These are phyloP conservation scores for Elsinoe ampelina DNA, from an alignment of 2,329 filamentous ascomycete species.

Conservation along the genomic window DNA sequence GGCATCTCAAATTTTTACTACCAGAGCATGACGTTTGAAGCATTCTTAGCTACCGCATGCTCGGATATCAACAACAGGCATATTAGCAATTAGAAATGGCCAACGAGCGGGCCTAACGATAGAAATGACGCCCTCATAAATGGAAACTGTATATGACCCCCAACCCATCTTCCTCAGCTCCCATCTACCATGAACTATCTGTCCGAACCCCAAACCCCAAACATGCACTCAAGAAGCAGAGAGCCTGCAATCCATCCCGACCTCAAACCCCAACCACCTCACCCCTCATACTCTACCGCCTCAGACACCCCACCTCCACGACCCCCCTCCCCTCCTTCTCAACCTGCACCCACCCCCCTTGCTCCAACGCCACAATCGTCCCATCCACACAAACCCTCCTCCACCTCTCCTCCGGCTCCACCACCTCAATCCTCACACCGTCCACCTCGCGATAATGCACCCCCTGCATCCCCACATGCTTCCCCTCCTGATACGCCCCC, in stretches of 20 bases:
- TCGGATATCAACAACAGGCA: no score
- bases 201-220: neutral
- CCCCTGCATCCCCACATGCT: conserved; percentile 43
- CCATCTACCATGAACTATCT: neutral
- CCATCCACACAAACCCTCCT: conserved; percentile 86
- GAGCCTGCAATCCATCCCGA: no score
- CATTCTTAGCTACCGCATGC: no score
- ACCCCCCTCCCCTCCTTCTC: conserved; percentile 36
- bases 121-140: neutral
- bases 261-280: no score
- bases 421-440: conserved; percentile 55
- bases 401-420: conserved; percentile 64
- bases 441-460: conserved; percentile 67
- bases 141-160: neutral
- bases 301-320: conserved; percentile 28
- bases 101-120: neutral
- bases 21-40: no score
- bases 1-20: no score
- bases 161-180: neutral
- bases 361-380: conserved; percentile 66
- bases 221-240: neutral
- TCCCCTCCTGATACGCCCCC: conserved; percentile 47
- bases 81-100: neutral
- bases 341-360: conserved; percentile 63
- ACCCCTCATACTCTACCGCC: neutral